Evolutionary conservation across 192 early-diverging fungal genomes (phyloP), one percentile per base, ranked within the genome.

Genomic region (Chytriomyces hyalinus): DNA sequence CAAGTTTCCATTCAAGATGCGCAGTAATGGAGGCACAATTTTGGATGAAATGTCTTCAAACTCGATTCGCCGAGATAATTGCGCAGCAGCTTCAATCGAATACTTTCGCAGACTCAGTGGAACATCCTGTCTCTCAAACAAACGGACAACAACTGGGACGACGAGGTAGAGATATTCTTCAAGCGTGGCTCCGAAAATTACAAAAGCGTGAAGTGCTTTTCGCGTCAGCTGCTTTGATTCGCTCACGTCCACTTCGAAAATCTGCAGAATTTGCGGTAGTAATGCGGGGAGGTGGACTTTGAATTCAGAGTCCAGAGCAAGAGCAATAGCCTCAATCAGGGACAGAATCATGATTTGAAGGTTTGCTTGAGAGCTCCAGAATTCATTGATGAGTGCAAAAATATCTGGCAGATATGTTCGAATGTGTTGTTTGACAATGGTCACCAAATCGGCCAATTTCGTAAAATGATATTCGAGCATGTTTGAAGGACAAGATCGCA

Each of bases 121-220:
- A 3, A 87, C 86, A 53, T 90, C 91, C 2, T 87, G 78, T 49
- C 86, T 87, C 65, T 98, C 94, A 78, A 97, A 91, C 9, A 94
- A 84, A 67, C 87, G 83, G 26, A 97, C 91, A 10, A 98, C 84
- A 2, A 90, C 89, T 7, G 94, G 96, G 67, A 97, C 91, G 17
- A 98, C 90, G 20, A 98, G 84, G 80, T 95, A 92, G 82, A 98
- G 86, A 74, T 97, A 97, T 70, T 94, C 95, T 73, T 98, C 96
- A 53, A 97, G 88, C 70, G 94, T 95, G 3, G 91, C 84, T 3
- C 94, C 94, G 84, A 98, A 92, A 6, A 91, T 90, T 7, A 90
- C 83, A 67, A 98, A 86, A 4, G 92, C 94, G 61, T 94, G 89
- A 11, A 98, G 73, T 0, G 93, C 91, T 67, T 90, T 89, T 20